Base-by-base conservation (phyloP, 352 stramenopile genomes). In the Phytophthora syringae region DNA sequence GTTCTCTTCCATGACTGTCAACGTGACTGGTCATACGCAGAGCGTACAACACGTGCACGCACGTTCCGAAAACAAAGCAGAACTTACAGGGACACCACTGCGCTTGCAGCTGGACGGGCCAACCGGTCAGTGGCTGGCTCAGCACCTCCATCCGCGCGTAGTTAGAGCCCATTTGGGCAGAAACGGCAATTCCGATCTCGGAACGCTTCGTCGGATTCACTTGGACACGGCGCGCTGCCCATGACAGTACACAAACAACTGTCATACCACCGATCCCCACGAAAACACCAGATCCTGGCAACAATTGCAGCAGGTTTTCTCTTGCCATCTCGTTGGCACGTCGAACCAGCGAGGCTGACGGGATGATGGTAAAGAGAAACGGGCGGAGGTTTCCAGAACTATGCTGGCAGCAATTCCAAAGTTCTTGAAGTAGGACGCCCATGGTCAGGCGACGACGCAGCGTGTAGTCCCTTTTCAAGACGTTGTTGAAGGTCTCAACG, bases 381-480 rank as follows among this genome's bases (percentile, higher is more conserved):
- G 20, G 53, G 16, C 42, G 25, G 1, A 20, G 2, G 7, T 20
- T 37, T 6, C 18, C 24, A 5, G 42, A 21, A 7, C 21, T 9
- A 21, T 61, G 27, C 1, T 37, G n/a, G 42, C 42, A 61, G 30
- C 18, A 47, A 9, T 27, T 21, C 3, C 11, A 24, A 9, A 36
- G 42, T 25, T 55, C 48, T 20, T 25, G 16, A 15, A 58, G 27
- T 2, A 59, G 10, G 1, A 13, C 51, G 2, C 40, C 58, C 48
- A 72, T 68, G n/a, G 61, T 72, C 21, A 60, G 28, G 0, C 67
- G 36, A 3, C 43, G 32, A 2, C 43, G 34, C 20, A 66, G 22
- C 1, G 67, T 68, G 39, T 76, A 64, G 5, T 60, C 62, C 16
- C 45, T 45, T n/a, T 76, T 77, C 13, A 73, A 44, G 0, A 66